phyloP scores from a whole-genome alignment of 1,284 basidiomycete genomes.

The Pyrrhoderma noxium region DNA sequence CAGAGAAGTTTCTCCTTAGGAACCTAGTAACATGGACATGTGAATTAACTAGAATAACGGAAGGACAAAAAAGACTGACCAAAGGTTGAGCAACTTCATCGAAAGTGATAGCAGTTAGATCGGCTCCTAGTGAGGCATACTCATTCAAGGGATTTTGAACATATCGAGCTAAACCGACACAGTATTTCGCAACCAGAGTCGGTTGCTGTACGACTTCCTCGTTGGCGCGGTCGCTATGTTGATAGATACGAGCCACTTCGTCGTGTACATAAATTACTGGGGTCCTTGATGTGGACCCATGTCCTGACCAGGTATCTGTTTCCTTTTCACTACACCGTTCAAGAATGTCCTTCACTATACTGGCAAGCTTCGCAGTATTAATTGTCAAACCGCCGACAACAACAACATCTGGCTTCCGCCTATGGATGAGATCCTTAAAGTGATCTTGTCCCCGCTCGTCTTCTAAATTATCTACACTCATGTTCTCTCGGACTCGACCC shows the following conservation, averaged over 20 bases:
- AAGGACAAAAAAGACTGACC: conserved; percentile 38
- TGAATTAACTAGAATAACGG: conserved; percentile 1
- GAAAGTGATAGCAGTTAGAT: conserved; percentile 76
- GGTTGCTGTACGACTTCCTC: conserved; percentile 83
- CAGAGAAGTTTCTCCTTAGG: conserved; percentile 78
- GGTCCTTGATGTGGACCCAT: conserved; percentile 26
- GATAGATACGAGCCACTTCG: conserved; percentile 91
- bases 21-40: conserved; percentile 43
- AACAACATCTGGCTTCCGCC: conserved; percentile 82
- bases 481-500: conserved; percentile 83
- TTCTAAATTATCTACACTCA: conserved; percentile 82
- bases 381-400: conserved; percentile 86
- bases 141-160: conserved; percentile 92
- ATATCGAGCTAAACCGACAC: conserved; percentile 90
- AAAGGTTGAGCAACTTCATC: conserved; percentile 84
- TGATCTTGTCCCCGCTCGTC: conserved; percentile 62
- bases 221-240: conserved; percentile 80
- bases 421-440: conserved; percentile 76
- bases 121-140: conserved; percentile 79
- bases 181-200: conserved; percentile 77
- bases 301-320: conserved; percentile 33
- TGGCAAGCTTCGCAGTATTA: conserved; percentile 68
- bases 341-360: conserved; percentile 53
- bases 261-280: conserved; percentile 85
- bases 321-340: conserved; percentile 1